Conservation (phyloP, 345 rosid genomes). For the Rhodomyrtus tomentosa region DNA sequence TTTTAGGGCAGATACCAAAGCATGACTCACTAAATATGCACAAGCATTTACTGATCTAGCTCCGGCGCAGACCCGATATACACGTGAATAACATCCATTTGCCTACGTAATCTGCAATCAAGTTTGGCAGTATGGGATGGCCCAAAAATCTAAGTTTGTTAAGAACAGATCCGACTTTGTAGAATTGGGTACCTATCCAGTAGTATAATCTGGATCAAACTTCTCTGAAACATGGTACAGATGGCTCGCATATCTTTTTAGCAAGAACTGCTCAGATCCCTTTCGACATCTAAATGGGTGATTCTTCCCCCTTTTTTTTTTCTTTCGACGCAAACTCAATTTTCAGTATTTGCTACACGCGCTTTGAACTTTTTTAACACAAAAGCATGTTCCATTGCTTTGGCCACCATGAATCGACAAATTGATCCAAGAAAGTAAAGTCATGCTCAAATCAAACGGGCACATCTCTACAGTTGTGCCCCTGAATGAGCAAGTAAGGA, state of each 20-base stretch:
- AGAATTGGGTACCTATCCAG: not conserved
- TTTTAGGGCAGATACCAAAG: not conserved
- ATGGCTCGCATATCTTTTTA: not conserved
- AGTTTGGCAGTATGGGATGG: not conserved
- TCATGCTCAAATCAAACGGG: not conserved
- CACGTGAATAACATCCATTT: not conserved
- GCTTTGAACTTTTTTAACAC: not conserved
- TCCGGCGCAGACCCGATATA: not conserved
- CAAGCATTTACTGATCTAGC: not conserved
- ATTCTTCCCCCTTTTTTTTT: not conserved
- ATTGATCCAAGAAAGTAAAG: not conserved
- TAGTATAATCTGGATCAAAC: not conserved
- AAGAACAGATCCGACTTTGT: not conserved
- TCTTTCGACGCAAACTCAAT: not conserved
- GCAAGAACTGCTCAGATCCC: not conserved
- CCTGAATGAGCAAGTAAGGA: not conserved
- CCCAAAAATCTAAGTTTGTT: not conserved
- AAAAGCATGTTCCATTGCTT: not conserved
- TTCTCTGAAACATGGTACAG: not conserved
- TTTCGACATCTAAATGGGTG: not conserved
- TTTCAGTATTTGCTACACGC: not conserved
- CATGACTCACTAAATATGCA: not conserved
- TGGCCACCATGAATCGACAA: not conserved
- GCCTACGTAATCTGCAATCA: not conserved
- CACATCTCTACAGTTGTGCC: not conserved